These are phyloP conservation scores for Kodamaea fungicola DNA, from an alignment of 1,139 yeast genomes.

Conservation along the genomic window DNA sequence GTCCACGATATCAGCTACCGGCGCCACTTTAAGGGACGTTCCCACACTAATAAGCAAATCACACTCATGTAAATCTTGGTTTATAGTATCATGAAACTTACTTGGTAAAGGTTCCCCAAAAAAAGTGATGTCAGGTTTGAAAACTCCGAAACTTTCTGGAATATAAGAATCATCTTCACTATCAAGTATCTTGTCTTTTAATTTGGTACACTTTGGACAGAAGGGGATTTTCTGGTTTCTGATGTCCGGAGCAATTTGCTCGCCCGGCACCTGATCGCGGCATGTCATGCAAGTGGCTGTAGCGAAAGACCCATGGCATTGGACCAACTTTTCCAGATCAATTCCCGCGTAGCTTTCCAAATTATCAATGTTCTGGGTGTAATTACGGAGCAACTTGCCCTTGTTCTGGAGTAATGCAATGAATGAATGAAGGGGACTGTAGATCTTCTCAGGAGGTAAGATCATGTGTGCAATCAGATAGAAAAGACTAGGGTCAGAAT, in stretches of 20 bases:
- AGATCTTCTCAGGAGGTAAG: constrained; percentile 72
- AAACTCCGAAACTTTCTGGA: constrained; percentile 66
- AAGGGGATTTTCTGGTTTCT: constrained; percentile 59
- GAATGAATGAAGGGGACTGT: constrained; percentile 83
- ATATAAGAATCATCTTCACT: constrained; percentile 27
- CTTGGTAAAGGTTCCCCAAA: constrained; percentile 86
- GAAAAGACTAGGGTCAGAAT: constrained; percentile 76
- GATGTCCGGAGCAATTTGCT: constrained; percentile 59
- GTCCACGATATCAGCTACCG: constrained; percentile 77
- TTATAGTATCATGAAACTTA: constrained; percentile 62
- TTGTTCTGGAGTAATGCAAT: constrained; percentile 72
- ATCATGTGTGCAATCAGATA: constrained; percentile 87
- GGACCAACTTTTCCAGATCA: constrained; percentile 65
- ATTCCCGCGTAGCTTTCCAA: constrained; percentile 85
- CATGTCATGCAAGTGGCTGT: constrained; percentile 87
- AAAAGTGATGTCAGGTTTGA: constrained; percentile 94
- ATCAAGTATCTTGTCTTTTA: constrained; percentile 37
- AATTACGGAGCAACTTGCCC: constrained; percentile 78
- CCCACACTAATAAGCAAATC: constrained; percentile 87
- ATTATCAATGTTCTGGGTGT: constrained; percentile 94
- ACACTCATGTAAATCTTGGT: constrained; percentile 55
- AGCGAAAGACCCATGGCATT: constrained; percentile 96
- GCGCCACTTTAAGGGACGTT: constrained; percentile 91
- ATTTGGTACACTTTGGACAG: constrained; percentile 59
- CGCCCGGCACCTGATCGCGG: constrained; percentile 64